Evolutionary conservation across 116 monocot genomes (phyloP).

Genomic region (Thalassia testudinum): DNA sequence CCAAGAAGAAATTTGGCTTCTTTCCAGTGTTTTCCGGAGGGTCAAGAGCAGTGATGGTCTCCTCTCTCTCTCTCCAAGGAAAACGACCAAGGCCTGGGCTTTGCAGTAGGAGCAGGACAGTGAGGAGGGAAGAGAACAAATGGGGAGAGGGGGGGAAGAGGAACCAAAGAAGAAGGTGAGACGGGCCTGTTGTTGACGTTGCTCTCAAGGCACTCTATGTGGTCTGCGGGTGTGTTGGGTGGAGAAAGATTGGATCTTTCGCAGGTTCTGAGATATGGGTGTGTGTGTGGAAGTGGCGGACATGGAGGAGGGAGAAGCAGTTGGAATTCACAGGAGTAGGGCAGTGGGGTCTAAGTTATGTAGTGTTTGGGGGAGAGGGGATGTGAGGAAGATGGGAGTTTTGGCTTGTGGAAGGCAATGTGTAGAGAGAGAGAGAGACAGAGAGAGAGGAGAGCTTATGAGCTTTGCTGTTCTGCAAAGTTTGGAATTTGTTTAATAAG

Average conservation of each 20-base stretch:
- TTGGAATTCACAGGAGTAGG: background rate
- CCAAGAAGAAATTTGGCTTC: background rate
- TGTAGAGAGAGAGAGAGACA: conserved; percentile 3
- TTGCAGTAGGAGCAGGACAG: background rate
- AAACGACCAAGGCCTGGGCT: background rate
- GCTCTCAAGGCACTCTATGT: background rate
- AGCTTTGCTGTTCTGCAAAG: too few species aligned
- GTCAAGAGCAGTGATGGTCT: too few species aligned
- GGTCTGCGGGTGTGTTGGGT: background rate
- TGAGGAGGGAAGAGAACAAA: background rate
- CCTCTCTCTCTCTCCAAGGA: too few species aligned
- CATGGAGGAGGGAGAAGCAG: background rate
- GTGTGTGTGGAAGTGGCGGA: background rate
- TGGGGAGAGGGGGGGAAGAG: too few species aligned
- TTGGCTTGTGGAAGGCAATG: conserved; percentile 14
- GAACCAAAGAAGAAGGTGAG: too few species aligned
- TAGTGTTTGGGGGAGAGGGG: conserved; percentile 1
- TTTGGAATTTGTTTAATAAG: conserved; percentile 53
- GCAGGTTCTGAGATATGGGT: background rate
- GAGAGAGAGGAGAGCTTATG: background rate
- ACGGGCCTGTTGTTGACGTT: too few species aligned
- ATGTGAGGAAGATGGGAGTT: background rate
- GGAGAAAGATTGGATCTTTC: background rate
- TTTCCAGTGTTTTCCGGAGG: background rate
- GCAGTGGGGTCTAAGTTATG: background rate